Conservation (phyloP, 179 eudicot genomes). For the Heliamphora pulchella region DNA sequence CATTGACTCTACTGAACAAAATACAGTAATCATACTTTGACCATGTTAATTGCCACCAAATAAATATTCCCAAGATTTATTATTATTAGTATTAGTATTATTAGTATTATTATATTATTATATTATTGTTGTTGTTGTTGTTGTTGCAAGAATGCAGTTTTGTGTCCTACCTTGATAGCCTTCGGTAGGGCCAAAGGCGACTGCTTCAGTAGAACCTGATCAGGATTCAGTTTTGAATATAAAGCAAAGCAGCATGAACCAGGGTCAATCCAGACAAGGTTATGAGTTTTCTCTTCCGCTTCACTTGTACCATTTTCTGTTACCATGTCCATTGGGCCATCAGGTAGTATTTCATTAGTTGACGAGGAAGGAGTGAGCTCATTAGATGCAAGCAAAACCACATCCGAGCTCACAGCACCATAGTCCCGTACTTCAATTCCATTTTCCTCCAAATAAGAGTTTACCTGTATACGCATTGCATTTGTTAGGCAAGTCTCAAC, state of each 20-base stretch:
- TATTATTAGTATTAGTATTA: no score
- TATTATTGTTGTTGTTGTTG: no score
- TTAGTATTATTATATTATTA: no score
- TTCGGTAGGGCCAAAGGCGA: slow-evolving; percentile 93
- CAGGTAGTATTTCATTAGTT: slow-evolving; percentile 18
- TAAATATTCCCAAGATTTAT: neutral
- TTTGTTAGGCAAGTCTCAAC: neutral
- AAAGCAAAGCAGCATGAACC: slow-evolving; percentile 82
- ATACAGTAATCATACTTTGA: neutral
- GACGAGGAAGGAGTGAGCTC: slow-evolving; percentile 48
- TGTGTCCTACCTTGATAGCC: slow-evolving; percentile 68
- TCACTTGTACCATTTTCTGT: slow-evolving; percentile 26
- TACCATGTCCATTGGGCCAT: slow-evolving; percentile 19
- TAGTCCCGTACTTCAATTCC: slow-evolving; percentile 79
- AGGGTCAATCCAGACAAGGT: slow-evolving; percentile 78
- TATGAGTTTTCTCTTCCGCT: slow-evolving; percentile 30
- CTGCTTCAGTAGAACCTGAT: slow-evolving; percentile 65
- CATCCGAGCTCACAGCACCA: slow-evolving; percentile 60
- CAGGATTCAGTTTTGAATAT: slow-evolving; percentile 61
- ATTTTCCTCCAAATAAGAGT: slow-evolving; percentile 53
- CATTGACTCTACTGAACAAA: neutral
- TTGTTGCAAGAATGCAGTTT: neutral
- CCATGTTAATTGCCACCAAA: neutral
- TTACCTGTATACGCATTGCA: slow-evolving; percentile 36
- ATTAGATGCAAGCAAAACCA: slow-evolving; percentile 54